Evolutionary conservation across 2,329 filamentous ascomycete species (phyloP).

Genomic region (Fonsecaea erecta): DNA sequence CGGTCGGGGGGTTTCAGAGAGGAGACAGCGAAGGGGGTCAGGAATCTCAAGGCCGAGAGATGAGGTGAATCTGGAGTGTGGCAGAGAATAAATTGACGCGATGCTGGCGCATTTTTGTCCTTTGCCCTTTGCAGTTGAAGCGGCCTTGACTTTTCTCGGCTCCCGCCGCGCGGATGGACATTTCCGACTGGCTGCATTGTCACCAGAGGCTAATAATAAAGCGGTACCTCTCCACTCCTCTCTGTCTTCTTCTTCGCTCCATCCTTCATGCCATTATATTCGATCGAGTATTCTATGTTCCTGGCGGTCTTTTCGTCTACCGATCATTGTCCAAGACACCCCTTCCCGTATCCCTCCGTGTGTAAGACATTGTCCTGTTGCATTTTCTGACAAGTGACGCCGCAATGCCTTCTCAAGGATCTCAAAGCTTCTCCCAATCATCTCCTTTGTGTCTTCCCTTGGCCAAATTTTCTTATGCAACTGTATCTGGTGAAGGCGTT

Average conservation of each 20-base stretch:
- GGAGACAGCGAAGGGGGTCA: not conserved
- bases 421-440: constrained; percentile 45
- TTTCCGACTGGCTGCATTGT: constrained; percentile 8
- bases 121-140: not conserved
- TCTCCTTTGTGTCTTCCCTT: constrained; percentile 51
- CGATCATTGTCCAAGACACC: not conserved
- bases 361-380: constrained; percentile 1
- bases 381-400: constrained; percentile 10
- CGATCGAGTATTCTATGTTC: not conserved
- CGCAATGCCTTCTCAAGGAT: constrained; percentile 52
- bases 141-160: constrained; percentile 2
- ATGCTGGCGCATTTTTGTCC: not conserved
- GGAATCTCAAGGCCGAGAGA: not conserved
- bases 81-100: not conserved
- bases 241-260: not conserved
- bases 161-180: constrained; percentile 7
- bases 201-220: not conserved
- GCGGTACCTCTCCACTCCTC: not conserved
- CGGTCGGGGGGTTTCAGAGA: not conserved
- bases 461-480: constrained; percentile 53
- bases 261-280: too few relatives aligned
- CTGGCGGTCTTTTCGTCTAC: not conserved
- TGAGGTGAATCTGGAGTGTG: not conserved
- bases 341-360: not conserved
- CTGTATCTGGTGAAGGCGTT: constrained; percentile 43